phyloP scores from a whole-genome alignment of 768 basidiomycete genomes.

The Boletus tylopilopsis region DNA sequence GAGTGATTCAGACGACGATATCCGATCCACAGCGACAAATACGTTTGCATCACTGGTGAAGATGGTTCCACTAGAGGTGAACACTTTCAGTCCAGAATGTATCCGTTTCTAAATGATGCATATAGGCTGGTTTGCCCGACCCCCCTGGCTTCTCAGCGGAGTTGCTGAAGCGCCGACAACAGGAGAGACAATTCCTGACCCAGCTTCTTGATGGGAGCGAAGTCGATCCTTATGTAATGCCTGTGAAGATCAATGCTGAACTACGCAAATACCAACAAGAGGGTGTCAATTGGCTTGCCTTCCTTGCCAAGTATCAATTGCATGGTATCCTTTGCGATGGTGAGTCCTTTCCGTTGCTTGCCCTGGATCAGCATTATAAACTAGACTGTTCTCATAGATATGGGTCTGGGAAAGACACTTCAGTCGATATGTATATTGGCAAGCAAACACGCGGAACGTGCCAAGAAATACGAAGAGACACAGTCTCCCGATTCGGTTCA shows the following conservation, averaged over 20 bases:
- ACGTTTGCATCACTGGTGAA: slow-evolving; percentile 96
- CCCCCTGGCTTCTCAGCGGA: slow-evolving; percentile 90
- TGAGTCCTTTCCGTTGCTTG: slow-evolving; percentile 32
- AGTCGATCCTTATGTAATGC: slow-evolving; percentile 85
- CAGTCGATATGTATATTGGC: slow-evolving; percentile 97
- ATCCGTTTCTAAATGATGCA: not conserved
- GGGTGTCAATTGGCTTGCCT: slow-evolving; percentile 98
- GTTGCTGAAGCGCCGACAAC: slow-evolving; percentile 77
- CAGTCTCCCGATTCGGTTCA: slow-evolving; percentile 74
- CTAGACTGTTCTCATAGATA: slow-evolving; percentile 52
- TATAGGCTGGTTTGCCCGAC: slow-evolving; percentile 92
- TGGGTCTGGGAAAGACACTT: slow-evolving; percentile 97
- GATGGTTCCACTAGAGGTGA: slow-evolving; percentile 95
- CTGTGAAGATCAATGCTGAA: slow-evolving; percentile 87
- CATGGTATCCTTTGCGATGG: slow-evolving; percentile 99
- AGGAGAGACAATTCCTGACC: slow-evolving; percentile 86
- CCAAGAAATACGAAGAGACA: slow-evolving; percentile 60
- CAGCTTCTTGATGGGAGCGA: slow-evolving; percentile 95
- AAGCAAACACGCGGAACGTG: slow-evolving; percentile 88
- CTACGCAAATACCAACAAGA: slow-evolving; percentile 97
- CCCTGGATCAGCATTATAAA: not conserved
- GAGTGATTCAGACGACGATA: slow-evolving; percentile 91
- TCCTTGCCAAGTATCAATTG: slow-evolving; percentile 94
- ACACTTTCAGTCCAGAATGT: slow-evolving; percentile 10
- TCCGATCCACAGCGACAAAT: slow-evolving; percentile 92